Percentiles rank a stretch among this genome's conserved stretches.
phyloP scores from a whole-genome alignment of 352 stramenopile species.

The Peronospora tabacina region DNA sequence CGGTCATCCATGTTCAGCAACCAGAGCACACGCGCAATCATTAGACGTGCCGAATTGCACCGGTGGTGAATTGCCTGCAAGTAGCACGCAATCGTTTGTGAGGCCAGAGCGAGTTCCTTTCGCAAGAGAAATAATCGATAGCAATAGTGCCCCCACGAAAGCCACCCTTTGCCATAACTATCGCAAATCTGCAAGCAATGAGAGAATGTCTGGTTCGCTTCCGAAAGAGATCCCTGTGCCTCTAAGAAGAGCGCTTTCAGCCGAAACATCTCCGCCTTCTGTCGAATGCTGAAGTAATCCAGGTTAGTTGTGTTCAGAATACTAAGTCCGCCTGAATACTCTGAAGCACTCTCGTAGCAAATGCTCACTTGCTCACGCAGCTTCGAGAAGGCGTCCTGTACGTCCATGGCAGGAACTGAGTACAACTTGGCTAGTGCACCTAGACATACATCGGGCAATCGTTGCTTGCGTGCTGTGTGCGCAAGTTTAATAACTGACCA shows the following conservation, averaged over 20 bases:
- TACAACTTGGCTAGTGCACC: constrained; percentile 83
- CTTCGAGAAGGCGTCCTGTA: constrained; percentile 90
- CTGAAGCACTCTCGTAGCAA: constrained; percentile 84
- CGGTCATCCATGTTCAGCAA: constrained; percentile 86
- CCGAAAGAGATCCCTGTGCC: constrained; percentile 57
- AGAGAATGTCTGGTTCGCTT: constrained; percentile 89
- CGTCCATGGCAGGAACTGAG: constrained; percentile 86
- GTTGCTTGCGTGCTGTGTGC: constrained; percentile 87
- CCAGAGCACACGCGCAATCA: constrained; percentile 89
- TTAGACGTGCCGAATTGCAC: constrained; percentile 80
- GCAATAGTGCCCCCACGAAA: constrained; percentile 91
- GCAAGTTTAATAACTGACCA: constrained; percentile 91
- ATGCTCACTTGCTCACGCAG: constrained; percentile 90
- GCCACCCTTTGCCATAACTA: constrained; percentile 90
- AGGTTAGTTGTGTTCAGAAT: constrained; percentile 92
- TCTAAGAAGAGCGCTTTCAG: constrained; percentile 88
- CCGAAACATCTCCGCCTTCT: constrained; percentile 90
- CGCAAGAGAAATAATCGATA: constrained; percentile 76
- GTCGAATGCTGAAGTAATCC: constrained; percentile 87
- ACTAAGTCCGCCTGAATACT: constrained; percentile 82
- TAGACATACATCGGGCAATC: constrained; percentile 80
- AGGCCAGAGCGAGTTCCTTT: constrained; percentile 68
- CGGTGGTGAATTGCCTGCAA: constrained; percentile 90
- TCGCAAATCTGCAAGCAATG: constrained; percentile 88
- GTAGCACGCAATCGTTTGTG: constrained; percentile 90